Base-by-base conservation (phyloP, 441 rosid species). In the Erodium chrysanthum region DNA sequence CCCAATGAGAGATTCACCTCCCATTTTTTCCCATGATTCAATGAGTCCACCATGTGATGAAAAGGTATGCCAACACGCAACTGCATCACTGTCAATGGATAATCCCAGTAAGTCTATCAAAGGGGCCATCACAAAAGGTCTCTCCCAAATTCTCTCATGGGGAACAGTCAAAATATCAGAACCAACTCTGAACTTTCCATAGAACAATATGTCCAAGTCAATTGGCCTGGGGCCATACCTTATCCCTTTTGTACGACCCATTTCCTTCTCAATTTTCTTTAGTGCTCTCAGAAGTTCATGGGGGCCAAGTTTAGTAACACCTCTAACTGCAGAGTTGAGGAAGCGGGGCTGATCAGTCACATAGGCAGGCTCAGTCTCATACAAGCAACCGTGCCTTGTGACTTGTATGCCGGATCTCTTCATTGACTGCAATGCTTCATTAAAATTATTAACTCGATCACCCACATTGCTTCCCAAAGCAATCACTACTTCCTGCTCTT, bases 401-500 rank as follows among this genome's bases (percentile, higher is more conserved):
- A 94, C 73, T 52, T 68, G 21, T 69, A 94, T 71, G 69, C 96
- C 96, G 0, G 74, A 77, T 72, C 72, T 74, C 73, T 79, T 88
- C 99, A 91, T 85, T 73, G 80, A 65, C 29, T 64, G 71, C 74
- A 91, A 79, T 7, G 96, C 96, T 68, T 88, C 81, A 27, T 77
- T 81, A 72, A 91, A 91, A 66, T 86, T 87, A 56, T 67, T 68
- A 77, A 91, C 71, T 67, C 97, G 78, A 73, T 94, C 79, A 25
- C 98, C 98, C 22, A 94, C 84, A 80, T 94, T 91, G 76, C 99
- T 86, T 75, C 97, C 99, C 15, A 94, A 33, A 68, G 99, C 99
- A 73, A 91, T 94, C 72, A 86, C 86, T 14, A 91, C 89, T 76
- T 94, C 96, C 74, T 94, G 84, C 80, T 88, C 90, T 4, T 76